Percentiles rank a stretch among this genome's conserved stretches.
Conservation (phyloP, 352 stramenopile species). For the Phytophthora nicotianae region DNA sequence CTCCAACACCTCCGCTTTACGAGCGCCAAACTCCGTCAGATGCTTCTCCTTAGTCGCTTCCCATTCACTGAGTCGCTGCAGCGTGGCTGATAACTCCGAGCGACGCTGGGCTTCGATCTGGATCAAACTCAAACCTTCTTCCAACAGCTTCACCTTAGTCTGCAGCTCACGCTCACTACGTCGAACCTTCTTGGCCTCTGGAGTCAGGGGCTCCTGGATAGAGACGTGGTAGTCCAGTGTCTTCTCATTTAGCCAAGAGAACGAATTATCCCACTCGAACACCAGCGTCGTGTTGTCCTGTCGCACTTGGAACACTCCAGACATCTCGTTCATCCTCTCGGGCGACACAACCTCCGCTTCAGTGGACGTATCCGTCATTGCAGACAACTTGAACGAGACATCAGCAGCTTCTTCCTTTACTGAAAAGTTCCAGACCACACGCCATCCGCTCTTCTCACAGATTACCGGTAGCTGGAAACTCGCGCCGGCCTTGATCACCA, state of each 20-base stretch:
- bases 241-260: slow-evolving; percentile 87
- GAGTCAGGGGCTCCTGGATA: slow-evolving; percentile 61
- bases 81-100: slow-evolving; percentile 36
- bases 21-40: slow-evolving; percentile 33
- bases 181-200: slow-evolving; percentile 42
- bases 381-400: slow-evolving; percentile 55
- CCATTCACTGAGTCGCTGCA: slow-evolving; percentile 44
- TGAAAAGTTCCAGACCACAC: slow-evolving; percentile 83
- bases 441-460: slow-evolving; percentile 60
- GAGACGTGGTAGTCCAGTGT: slow-evolving; percentile 86
- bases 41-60: slow-evolving; percentile 45
- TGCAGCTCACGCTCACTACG: slow-evolving; percentile 37
- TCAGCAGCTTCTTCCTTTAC: slow-evolving; percentile 75
- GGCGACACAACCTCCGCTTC: slow-evolving; percentile 44
- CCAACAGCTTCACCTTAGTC: slow-evolving; percentile 26
- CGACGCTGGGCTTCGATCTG: slow-evolving; percentile 39
- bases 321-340: slow-evolving; percentile 61
- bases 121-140: slow-evolving; percentile 44
- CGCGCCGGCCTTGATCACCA: slow-evolving; percentile 79
- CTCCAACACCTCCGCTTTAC: slow-evolving; percentile 39
- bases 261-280: slow-evolving; percentile 86
- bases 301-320: slow-evolving; percentile 51
- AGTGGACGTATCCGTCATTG: slow-evolving; percentile 19
- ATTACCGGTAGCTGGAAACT: slow-evolving; percentile 76
- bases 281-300: slow-evolving; percentile 47